Conservation (phyloP, 1,284 basidiomycete genomes). For the Puccinia triticina region DNA sequence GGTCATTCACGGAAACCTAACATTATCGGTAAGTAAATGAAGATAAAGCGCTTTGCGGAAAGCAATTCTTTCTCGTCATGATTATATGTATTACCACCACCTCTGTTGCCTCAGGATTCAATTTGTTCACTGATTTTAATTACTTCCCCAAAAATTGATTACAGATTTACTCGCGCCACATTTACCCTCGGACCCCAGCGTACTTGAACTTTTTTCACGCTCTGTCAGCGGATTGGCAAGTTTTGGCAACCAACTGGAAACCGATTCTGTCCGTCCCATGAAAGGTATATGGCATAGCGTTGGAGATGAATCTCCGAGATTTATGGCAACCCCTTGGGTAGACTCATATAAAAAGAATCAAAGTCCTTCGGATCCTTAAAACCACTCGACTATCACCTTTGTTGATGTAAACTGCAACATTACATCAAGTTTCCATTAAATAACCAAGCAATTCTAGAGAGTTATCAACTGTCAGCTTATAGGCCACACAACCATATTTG, state of each 20-base stretch:
- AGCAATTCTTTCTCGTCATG: not conserved
- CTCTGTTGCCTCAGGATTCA: not conserved
- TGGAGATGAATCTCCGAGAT: conserved; percentile 47
- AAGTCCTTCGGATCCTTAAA: not conserved
- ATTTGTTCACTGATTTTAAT: not conserved
- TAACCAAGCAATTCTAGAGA: too few relatives aligned
- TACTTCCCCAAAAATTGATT: not conserved
- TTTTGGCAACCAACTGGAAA: not conserved
- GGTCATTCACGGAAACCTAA: conserved; percentile 50
- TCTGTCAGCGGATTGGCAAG: conserved; percentile 24
- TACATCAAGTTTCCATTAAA: too few relatives aligned
- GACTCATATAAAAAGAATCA: not conserved
- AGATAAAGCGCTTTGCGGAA: not conserved
- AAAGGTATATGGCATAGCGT: conserved; percentile 46
- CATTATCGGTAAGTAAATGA: conserved; percentile 37
- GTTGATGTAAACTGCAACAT: too few relatives aligned
- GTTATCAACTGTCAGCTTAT: too few relatives aligned
- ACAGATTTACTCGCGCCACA: conserved; percentile 45
- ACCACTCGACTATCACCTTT: not conserved
- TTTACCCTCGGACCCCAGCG: conserved; percentile 30
- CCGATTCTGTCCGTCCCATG: not conserved
- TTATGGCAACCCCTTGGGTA: conserved; percentile 45
- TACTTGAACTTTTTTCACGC: conserved; percentile 49
- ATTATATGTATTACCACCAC: not conserved
- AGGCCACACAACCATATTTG: too few relatives aligned